These are phyloP conservation scores for Epichloe bromicola DNA, from an alignment of 2,329 filamentous ascomycete genomes.

Conservation along the genomic window DNA sequence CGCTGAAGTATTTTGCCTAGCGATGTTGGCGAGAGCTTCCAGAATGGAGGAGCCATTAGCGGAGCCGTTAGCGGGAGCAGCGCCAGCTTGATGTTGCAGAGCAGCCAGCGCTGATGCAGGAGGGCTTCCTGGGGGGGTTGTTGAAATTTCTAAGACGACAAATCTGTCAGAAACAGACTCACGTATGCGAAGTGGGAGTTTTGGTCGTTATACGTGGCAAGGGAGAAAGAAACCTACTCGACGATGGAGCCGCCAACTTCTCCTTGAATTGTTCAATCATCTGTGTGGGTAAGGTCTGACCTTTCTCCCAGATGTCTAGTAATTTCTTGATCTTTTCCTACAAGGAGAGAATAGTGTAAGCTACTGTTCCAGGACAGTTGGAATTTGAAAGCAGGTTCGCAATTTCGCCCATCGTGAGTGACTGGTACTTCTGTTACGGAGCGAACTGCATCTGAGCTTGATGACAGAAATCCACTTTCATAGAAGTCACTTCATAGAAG, in stretches of 20 bases:
- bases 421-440: constrained; percentile 2
- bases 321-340: constrained; percentile 93
- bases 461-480: not conserved
- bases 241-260: constrained; percentile 51
- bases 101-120: constrained; percentile 32
- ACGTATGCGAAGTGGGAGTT: not conserved
- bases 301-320: constrained; percentile 95
- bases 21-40: constrained; percentile 69
- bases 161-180: constrained; percentile 4
- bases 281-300: constrained; percentile 70
- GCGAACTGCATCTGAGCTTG: not conserved
- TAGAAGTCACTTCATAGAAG: not conserved
- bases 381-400: constrained; percentile 9
- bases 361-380: constrained; percentile 15
- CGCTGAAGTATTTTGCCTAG: constrained; percentile 53
- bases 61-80: constrained; percentile 30
- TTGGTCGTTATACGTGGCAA: not conserved
- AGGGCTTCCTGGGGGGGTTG: constrained; percentile 57
- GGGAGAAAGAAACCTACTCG: constrained; percentile 44
- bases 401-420: constrained; percentile 14
- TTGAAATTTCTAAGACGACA: constrained; percentile 45
- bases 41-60: constrained; percentile 50
- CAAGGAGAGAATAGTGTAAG: constrained; percentile 32
- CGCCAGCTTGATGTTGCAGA: constrained; percentile 23
- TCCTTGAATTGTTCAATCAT: constrained; percentile 76